Evolutionary conservation across 2,329 filamentous ascomycete genomes (phyloP).

Genomic region (Aspergillus jensenii): DNA sequence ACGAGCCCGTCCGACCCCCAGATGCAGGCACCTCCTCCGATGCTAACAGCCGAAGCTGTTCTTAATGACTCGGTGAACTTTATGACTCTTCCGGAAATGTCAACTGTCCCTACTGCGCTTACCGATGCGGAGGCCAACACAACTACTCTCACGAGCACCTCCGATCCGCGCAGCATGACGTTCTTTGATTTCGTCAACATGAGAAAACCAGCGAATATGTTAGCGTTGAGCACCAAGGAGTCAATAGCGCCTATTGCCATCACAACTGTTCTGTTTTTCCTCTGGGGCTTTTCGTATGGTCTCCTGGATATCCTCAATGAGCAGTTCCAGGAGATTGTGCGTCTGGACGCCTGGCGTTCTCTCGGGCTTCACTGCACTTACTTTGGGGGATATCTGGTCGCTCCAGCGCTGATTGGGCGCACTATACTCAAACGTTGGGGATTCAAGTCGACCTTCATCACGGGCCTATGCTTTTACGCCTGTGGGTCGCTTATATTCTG

Average conservation of each 20-base stretch:
- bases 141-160: constrained; percentile 36
- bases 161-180: constrained; percentile 40
- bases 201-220: constrained; percentile 57
- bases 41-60: constrained; percentile 8
- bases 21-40: constrained; percentile 5
- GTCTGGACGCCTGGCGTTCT: constrained; percentile 33
- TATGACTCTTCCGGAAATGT: constrained; percentile 51
- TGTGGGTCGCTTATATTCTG: constrained; percentile 63
- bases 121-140: constrained; percentile 39
- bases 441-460: constrained; percentile 63
- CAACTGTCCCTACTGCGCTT: constrained; percentile 49
- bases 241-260: constrained; percentile 59
- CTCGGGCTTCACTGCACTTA: constrained; percentile 60
- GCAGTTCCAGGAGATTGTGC: constrained; percentile 56
- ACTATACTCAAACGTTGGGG: constrained; percentile 59
- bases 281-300: constrained; percentile 91
- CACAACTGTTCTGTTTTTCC: constrained; percentile 78
- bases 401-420: constrained; percentile 55
- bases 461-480: constrained; percentile 62
- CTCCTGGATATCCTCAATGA: constrained; percentile 77
- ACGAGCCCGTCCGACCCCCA: constrained; percentile 12
- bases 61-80: neutral
- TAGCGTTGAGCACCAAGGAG: constrained; percentile 57
- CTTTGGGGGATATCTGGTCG: constrained; percentile 59
- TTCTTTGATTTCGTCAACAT: constrained; percentile 66